Conservation (phyloP, 1,139 yeast genomes). For the Yamadazyma kanchanaburiensis region DNA sequence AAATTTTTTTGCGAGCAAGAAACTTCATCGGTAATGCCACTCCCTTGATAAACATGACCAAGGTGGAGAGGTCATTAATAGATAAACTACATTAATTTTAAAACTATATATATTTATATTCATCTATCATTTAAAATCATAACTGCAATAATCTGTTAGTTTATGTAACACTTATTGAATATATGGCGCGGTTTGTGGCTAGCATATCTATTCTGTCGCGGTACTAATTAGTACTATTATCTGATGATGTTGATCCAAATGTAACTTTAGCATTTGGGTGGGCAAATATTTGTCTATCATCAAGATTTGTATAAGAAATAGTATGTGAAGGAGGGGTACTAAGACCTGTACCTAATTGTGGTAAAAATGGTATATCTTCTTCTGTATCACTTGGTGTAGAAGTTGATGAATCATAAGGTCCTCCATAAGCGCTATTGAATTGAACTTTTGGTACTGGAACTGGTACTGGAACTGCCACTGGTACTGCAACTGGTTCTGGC, state of each 20-base stretch:
- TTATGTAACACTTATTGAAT: too few species aligned
- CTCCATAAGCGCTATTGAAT: neutral
- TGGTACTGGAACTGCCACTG: neutral
- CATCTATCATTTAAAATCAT: too few species aligned
- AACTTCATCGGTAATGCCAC: too few species aligned
- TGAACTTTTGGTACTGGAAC: neutral
- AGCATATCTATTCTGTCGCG: too few species aligned
- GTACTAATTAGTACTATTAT: too few species aligned
- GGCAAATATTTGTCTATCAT: constrained; percentile 36
- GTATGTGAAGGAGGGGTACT: constrained; percentile 27
- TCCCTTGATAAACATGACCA: too few species aligned
- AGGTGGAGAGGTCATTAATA: too few species aligned
- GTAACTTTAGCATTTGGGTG: constrained; percentile 39
- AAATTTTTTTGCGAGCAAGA: constrained; percentile 5
- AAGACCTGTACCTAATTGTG: constrained; percentile 24
- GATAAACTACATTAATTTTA: too few species aligned
- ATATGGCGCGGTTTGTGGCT: too few species aligned
- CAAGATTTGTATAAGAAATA: constrained; percentile 20
- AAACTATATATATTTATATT: too few species aligned
- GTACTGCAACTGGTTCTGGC: neutral
- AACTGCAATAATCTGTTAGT: too few species aligned
- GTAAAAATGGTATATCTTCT: constrained; percentile 21
- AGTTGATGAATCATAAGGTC: neutral
- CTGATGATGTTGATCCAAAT: constrained; percentile 12
- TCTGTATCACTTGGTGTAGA: constrained; percentile 14